Conservation (phyloP, 805 yeast species). For the Wickerhamomyces queroliae region DNA sequence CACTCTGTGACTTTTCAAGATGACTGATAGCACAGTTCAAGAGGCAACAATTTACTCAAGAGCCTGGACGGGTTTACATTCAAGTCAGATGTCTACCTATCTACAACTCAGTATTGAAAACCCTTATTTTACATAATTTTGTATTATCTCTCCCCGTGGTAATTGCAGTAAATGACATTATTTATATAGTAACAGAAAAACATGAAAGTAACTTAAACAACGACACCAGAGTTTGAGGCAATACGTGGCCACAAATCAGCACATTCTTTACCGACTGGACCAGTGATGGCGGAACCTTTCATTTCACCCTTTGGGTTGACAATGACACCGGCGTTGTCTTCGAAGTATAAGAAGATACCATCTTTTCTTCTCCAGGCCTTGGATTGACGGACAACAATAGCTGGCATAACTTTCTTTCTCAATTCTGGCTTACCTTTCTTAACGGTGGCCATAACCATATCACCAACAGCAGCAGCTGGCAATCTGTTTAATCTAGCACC, state of each 20-base stretch:
- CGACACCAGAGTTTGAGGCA: constrained; percentile 99
- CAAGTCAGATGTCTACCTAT: too few species aligned
- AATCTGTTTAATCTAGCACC: constrained; percentile 99
- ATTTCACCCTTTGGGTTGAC: constrained; percentile 99
- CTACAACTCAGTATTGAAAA: background rate
- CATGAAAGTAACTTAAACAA: constrained; percentile 59
- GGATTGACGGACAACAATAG: constrained; percentile 98
- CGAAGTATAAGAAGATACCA: constrained; percentile 98
- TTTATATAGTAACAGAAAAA: constrained; percentile 16
- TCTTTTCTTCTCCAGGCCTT: constrained; percentile 99
- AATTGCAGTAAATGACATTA: constrained; percentile 23
- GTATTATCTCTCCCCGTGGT: constrained; percentile 10
- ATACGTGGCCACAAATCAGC: constrained; percentile 99
- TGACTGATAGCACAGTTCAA: too few species aligned
- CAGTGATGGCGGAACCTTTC: constrained; percentile 99
- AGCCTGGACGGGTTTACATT: too few species aligned
- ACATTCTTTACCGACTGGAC: constrained; percentile 99
- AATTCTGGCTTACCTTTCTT: constrained; percentile 99
- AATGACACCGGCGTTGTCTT: constrained; percentile 99
- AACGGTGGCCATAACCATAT: constrained; percentile 99
- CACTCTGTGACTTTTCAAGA: too few species aligned
- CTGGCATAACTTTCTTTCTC: constrained; percentile 99
- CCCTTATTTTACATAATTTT: constrained; percentile 1
- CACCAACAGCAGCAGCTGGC: constrained; percentile 99
- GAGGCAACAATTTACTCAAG: too few species aligned